A percentile compares a stretch with the other conserved stretches of the same genome.
phyloP scores from a whole-genome alignment of 768 basidiomycete species.

The Kwoniella dendrophila region DNA sequence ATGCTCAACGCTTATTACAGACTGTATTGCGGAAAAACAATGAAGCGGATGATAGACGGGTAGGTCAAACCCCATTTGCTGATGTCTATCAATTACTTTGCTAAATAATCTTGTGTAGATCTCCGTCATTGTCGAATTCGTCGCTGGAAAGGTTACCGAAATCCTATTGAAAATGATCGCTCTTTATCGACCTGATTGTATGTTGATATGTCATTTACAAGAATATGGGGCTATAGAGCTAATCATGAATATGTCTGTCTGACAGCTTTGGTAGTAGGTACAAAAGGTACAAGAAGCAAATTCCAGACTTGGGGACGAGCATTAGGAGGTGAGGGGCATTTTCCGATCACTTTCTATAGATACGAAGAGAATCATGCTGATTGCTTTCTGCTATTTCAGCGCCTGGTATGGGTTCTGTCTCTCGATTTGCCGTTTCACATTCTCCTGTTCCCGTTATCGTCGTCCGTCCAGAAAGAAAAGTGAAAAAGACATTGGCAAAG shows the following conservation, averaged over 20 bases:
- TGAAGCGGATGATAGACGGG: slow-evolving; percentile 77
- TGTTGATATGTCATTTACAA: slow-evolving; percentile 18
- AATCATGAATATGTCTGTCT: neutral
- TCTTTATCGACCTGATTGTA: slow-evolving; percentile 59
- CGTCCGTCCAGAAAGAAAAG: slow-evolving; percentile 81
- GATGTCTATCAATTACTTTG: neutral
- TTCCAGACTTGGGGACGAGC: slow-evolving; percentile 64
- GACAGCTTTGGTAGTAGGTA: slow-evolving; percentile 80
- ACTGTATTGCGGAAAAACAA: slow-evolving; percentile 77
- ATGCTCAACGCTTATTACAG: slow-evolving; percentile 79
- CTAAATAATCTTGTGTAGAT: slow-evolving; percentile 60
- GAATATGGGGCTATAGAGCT: neutral
- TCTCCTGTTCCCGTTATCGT: slow-evolving; percentile 96
- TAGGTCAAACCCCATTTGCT: slow-evolving; percentile 42
- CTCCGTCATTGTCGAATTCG: slow-evolving; percentile 88
- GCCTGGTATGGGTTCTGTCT: slow-evolving; percentile 67
- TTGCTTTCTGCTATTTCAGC: slow-evolving; percentile 35
- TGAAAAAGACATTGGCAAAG: slow-evolving; percentile 81
- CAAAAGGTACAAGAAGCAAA: slow-evolving; percentile 68
- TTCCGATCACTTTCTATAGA: neutral
- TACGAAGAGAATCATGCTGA: neutral
- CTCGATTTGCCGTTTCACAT: slow-evolving; percentile 74
- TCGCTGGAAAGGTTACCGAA: slow-evolving; percentile 84
- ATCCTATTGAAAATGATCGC: slow-evolving; percentile 91
- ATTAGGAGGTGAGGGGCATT: slow-evolving; percentile 54